A percentile compares a stretch with the other conserved stretches of the same genome.
These are phyloP conservation scores for Bruguiera parviflora DNA, from an alignment of 345 rosid genomes.

Conservation along the genomic window DNA sequence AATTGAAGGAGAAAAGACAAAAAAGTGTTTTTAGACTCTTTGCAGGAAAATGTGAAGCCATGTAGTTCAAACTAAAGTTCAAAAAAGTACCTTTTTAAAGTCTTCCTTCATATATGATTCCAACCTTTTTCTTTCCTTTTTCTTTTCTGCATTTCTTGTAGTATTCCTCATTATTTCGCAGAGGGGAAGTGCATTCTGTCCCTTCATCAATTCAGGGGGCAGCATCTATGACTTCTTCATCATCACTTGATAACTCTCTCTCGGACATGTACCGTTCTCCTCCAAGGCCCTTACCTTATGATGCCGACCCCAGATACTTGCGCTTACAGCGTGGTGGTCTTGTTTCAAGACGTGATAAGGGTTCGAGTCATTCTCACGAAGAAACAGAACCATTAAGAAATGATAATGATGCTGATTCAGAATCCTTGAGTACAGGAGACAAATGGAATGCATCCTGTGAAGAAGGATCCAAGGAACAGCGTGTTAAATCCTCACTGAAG, in stretches of 20 bases:
- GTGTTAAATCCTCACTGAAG: slow-evolving; percentile 33
- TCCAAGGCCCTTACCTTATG: slow-evolving; percentile 57
- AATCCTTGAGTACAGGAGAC: slow-evolving; percentile 43
- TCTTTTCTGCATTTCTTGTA: slow-evolving; percentile 28
- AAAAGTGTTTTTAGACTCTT: too few species aligned
- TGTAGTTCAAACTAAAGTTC: too few species aligned
- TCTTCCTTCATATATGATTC: slow-evolving; percentile 12
- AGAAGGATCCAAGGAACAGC: slow-evolving; percentile 1
- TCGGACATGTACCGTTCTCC: slow-evolving; percentile 85
- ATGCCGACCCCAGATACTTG: slow-evolving; percentile 53
- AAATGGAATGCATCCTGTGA: slow-evolving; percentile 40
- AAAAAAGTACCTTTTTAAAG: too few species aligned
- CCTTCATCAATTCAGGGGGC: slow-evolving; percentile 77
- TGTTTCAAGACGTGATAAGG: slow-evolving; percentile 68
- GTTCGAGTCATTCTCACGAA: slow-evolving; percentile 51
- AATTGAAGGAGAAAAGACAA: too few species aligned
- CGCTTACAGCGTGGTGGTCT: slow-evolving; percentile 61
- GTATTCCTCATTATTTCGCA: slow-evolving; percentile 67
- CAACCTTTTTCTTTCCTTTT: neutral
- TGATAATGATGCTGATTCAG: slow-evolving; percentile 41
- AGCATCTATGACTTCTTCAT: slow-evolving; percentile 56
- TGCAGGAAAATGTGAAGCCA: too few species aligned
- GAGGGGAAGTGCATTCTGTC: slow-evolving; percentile 70
- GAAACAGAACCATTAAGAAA: slow-evolving; percentile 52
- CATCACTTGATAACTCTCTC: slow-evolving; percentile 75